These are phyloP conservation scores for Trametes polyzona DNA, from an alignment of 1,284 basidiomycete species.

Conservation along the genomic window DNA sequence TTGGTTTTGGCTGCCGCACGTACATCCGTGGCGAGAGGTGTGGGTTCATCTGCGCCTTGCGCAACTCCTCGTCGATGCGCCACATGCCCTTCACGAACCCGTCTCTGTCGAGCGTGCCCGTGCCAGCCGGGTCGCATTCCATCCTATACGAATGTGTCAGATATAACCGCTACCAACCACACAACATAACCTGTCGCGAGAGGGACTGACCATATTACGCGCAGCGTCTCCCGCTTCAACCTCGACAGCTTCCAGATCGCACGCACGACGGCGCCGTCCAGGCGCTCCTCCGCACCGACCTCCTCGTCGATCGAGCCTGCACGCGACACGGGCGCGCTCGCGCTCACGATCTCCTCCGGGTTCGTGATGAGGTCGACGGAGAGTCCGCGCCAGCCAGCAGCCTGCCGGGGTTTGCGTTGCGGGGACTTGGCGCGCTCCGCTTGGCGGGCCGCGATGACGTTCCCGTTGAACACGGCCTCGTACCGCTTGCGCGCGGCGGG, in stretches of 20 bases:
- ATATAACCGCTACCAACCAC: background rate
- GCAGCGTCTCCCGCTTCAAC: conserved; percentile 54
- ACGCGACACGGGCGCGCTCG: conserved; percentile 23
- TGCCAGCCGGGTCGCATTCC: conserved; percentile 62
- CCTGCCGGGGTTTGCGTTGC: conserved; percentile 52
- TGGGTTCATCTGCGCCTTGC: conserved; percentile 50
- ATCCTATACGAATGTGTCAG: conserved; percentile 54
- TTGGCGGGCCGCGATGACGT: conserved; percentile 52
- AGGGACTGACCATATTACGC: conserved; percentile 64
- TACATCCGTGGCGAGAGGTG: conserved; percentile 18
- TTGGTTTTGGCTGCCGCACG: conserved; percentile 21
- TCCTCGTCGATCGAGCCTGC: conserved; percentile 40
- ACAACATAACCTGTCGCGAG: background rate
- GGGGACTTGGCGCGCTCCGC: conserved; percentile 31
- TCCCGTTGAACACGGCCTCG: conserved; percentile 64
- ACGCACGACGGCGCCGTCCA: conserved; percentile 60
- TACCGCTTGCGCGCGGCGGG: conserved; percentile 64
- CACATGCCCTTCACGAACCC: conserved; percentile 79
- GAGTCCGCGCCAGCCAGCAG: conserved; percentile 76
- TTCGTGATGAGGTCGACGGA: conserved; percentile 72
- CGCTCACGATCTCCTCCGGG: conserved; percentile 39
- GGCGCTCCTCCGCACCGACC: conserved; percentile 47
- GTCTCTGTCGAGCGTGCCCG: conserved; percentile 64
- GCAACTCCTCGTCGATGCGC: conserved; percentile 83
- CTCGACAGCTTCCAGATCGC: conserved; percentile 67